A percentile compares a stretch with the other conserved stretches of the same genome.
These are phyloP conservation scores for Trichosporon faecale DNA, from an alignment of 1,284 basidiomycete species.

Conservation along the genomic window DNA sequence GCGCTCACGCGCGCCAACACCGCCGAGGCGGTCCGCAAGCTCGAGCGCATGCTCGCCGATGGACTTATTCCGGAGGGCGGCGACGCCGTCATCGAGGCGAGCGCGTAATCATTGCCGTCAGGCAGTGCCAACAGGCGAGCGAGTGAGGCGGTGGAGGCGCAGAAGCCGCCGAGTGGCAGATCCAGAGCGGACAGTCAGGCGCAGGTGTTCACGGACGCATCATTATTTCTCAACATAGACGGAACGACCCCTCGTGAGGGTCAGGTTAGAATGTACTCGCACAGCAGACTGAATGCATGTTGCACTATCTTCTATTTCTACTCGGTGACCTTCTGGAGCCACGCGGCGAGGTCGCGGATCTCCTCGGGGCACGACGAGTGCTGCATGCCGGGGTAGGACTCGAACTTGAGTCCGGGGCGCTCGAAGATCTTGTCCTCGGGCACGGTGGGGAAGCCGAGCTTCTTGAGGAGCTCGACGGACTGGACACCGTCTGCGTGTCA, in stretches of 20 bases:
- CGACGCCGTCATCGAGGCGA: slow-evolving; percentile 12
- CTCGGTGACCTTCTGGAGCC: slow-evolving; percentile 42
- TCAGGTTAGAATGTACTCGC: slow-evolving; percentile 12
- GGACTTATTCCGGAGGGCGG: slow-evolving; percentile 67
- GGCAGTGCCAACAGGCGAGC: neutral
- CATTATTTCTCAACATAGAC: neutral
- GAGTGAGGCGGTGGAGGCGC: neutral
- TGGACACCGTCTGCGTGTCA: slow-evolving; percentile 51
- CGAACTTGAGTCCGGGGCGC: slow-evolving; percentile 53
- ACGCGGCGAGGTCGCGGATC: slow-evolving; percentile 59
- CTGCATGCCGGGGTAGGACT: slow-evolving; percentile 54
- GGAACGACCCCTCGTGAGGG: neutral
- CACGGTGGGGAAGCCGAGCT: slow-evolving; percentile 56
- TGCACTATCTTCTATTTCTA: slow-evolving; percentile 14
- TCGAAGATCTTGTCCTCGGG: slow-evolving; percentile 38
- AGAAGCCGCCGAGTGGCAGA: neutral
- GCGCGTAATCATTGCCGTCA: neutral
- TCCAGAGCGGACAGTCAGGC: neutral
- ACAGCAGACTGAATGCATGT: neutral
- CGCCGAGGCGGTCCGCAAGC: slow-evolving; percentile 80
- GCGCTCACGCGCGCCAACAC: slow-evolving; percentile 88
- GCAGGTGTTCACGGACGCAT: neutral
- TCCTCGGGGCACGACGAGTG: slow-evolving; percentile 65
- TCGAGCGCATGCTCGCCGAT: slow-evolving; percentile 83
- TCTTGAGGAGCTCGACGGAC: slow-evolving; percentile 59